Conservation (phyloP, 768 basidiomycete genomes). For the Mycena venus region DNA sequence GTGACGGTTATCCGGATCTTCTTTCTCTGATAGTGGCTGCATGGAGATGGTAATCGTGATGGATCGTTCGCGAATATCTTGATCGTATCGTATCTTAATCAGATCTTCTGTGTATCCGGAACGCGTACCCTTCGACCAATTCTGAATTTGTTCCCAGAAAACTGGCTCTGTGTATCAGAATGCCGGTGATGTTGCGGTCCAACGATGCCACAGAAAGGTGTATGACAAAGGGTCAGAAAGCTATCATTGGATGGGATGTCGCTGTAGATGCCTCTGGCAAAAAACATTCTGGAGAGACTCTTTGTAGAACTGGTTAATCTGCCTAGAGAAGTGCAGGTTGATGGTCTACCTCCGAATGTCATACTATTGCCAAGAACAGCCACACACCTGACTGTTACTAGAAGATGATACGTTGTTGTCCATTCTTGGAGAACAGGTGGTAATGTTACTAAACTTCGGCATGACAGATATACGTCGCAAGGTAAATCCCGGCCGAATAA, state of each 20-base stretch:
- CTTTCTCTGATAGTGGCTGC: too few relatives aligned
- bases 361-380: background rate
- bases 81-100: too few relatives aligned
- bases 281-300: background rate
- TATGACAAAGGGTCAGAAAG: background rate
- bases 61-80: too few relatives aligned
- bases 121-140: too few relatives aligned
- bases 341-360: background rate
- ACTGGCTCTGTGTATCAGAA: background rate
- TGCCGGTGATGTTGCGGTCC: background rate
- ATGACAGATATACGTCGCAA: background rate
- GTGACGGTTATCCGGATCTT: too few relatives aligned
- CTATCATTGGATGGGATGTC: background rate
- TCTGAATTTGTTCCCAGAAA: background rate
- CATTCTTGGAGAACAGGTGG: background rate
- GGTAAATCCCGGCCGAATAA: background rate
- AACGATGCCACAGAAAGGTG: background rate
- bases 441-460: background rate
- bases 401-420: background rate
- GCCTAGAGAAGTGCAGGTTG: background rate
- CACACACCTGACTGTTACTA: background rate
- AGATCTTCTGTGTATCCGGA: too few relatives aligned
- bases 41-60: too few relatives aligned
- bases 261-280: background rate
- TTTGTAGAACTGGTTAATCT: background rate